A percentile compares a stretch with the other conserved stretches of the same genome.
phyloP scores from a whole-genome alignment of 495 filamentous ascomycete species.

The Neohortaea acidophila region DNA sequence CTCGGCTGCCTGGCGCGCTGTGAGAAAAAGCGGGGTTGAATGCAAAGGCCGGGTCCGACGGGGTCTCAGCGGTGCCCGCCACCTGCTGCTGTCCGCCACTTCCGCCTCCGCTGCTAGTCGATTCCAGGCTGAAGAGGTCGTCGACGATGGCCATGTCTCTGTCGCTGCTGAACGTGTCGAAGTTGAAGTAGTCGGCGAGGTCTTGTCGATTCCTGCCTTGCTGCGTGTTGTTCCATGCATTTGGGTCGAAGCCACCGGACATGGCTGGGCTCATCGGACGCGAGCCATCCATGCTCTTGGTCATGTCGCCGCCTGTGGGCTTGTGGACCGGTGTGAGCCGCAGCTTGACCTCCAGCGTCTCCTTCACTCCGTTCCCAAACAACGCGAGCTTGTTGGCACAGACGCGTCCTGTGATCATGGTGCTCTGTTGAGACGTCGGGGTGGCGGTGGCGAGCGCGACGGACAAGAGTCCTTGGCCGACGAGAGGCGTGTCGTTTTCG shows the following conservation, averaged over 20 bases:
- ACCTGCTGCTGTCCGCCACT: slow-evolving; percentile 5
- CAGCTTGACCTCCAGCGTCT: slow-evolving; percentile 88
- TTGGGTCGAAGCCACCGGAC: slow-evolving; percentile 50
- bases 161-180: slow-evolving; percentile 1
- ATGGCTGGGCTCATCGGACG: slow-evolving; percentile 44
- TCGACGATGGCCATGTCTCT: slow-evolving; percentile 8
- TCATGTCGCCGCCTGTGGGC: slow-evolving; percentile 52
- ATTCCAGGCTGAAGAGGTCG: slow-evolving; percentile 11
- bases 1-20: slow-evolving; percentile 22
- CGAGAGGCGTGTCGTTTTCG: slow-evolving; percentile 79
- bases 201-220: slow-evolving; percentile 7
- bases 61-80: slow-evolving; percentile 13
- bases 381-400: slow-evolving; percentile 69
- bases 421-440: slow-evolving; percentile 43
- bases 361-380: slow-evolving; percentile 67
- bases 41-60: slow-evolving; percentile 10
- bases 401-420: slow-evolving; percentile 80
- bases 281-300: slow-evolving; percentile 47
- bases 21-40: slow-evolving; percentile 19
- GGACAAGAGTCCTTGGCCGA: slow-evolving; percentile 92
- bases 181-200: slow-evolving; percentile 10
- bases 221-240: slow-evolving; percentile 40
- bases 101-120: slow-evolving; percentile 2
- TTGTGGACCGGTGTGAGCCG: slow-evolving; percentile 72
- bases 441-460: slow-evolving; percentile 55